Evolutionary conservation across 345 rosid species (phyloP), one percentile per base, ranked within the genome.

Genomic region (Eucalyptus cloeziana): DNA sequence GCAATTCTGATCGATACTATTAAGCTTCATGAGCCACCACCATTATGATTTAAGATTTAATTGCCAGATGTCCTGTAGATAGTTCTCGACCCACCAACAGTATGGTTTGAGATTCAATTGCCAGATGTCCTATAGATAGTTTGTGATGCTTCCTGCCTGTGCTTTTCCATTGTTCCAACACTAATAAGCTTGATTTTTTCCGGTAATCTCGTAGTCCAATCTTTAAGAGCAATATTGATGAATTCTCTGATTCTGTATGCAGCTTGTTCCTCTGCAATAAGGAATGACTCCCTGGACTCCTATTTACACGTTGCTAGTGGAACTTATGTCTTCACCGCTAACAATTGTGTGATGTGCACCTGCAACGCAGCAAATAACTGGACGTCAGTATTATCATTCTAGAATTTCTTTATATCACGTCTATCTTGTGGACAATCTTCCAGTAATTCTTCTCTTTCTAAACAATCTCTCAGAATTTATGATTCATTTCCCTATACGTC

Each of bases 231-330:
- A 13, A 13, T 62, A 13, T 33, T 30, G 71, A 62, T 85, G 40
- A 33, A 51, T 19, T 52, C 71, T 88, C 90, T 64, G 85, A 14
- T 45, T 87, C 17, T 21, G 49, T 47, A 45, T 83, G 81, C 99
- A 96, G 99, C 96, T 86, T 96, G 99, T 87, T 93, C 91, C 90
- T 94, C 99, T 37, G 91, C 94, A 14, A 90, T 96, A 69, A 91
- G 90, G 88, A 86, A 45, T 9, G 91, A 92, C 88, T 96, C 99
- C 1, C 3, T 69, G 40, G 98, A 96, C 88, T 93, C 58, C 86
- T 76, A 92, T 7, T 58, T 95, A 87, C 96, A 90, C 58, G 87
- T 94, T 49, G 50, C 97, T 50, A 96, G 95, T 87, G 93, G 93
- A 80, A 94, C 95, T 15, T 96, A 94, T 60, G 44, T 45, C 71